These are phyloP conservation scores for Sporobolomyces phaffii DNA, from an alignment of 768 basidiomycete genomes.

Conservation along the genomic window DNA sequence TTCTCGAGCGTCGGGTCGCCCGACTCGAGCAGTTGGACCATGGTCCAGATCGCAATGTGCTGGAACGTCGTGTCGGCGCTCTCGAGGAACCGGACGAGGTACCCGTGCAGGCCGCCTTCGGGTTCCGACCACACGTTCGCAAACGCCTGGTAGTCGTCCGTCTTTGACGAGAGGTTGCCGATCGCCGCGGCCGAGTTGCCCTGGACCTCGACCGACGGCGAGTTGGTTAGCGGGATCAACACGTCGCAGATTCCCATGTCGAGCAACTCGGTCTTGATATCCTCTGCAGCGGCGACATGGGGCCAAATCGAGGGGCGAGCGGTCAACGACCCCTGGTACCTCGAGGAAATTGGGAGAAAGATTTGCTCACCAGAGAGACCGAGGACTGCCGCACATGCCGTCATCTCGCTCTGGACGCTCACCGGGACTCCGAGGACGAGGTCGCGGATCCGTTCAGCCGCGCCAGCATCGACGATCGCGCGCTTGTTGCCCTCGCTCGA, in stretches of 20 bases:
- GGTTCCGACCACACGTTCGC: conserved; percentile 98
- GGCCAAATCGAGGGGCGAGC: neutral
- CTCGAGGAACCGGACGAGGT: conserved; percentile 86
- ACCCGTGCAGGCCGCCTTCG: conserved; percentile 92
- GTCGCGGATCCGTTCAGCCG: conserved; percentile 93
- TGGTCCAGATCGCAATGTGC: conserved; percentile 99
- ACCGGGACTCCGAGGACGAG: conserved; percentile 89
- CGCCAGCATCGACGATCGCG: conserved; percentile 95
- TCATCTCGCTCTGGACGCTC: conserved; percentile 99
- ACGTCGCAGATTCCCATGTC: conserved; percentile 99
- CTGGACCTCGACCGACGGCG: conserved; percentile 93
- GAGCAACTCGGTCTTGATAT: conserved; percentile 88
- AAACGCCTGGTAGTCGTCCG: conserved; percentile 85
- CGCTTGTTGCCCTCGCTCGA: conserved; percentile 97
- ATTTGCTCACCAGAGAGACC: conserved; percentile 71
- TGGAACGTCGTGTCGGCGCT: conserved; percentile 96
- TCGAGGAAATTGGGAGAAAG: neutral
- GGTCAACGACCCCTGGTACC: neutral
- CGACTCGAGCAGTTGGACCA: conserved; percentile 95
- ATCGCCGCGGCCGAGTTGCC: conserved; percentile 97
- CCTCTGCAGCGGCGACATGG: conserved; percentile 64
- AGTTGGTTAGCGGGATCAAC: conserved; percentile 91
- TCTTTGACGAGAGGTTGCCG: conserved; percentile 95
- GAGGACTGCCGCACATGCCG: conserved; percentile 92
- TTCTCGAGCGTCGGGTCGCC: conserved; percentile 48